Evolutionary conservation across 805 yeast species (phyloP), one percentile per base, ranked within the genome.

Genomic region (Metschnikowia aberdeeniae): DNA sequence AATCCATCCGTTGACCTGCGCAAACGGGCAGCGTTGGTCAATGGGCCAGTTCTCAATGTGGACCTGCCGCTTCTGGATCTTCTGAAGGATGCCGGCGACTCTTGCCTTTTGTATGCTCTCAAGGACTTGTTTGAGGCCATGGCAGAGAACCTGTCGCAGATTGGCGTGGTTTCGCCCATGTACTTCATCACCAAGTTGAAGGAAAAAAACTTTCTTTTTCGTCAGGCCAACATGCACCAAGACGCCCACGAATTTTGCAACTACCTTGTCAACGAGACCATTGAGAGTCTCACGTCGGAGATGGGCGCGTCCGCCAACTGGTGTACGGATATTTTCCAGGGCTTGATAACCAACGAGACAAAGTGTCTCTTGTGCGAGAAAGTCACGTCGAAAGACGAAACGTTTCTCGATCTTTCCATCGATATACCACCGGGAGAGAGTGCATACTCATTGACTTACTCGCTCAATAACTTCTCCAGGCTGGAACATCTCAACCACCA

Each of bases 161-260:
- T 78, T 1, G 98, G 98, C 4, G 87, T 93, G 1, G 90, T 89
- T 0, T 86, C 96, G 1, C 97, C 98, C 0, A 69, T 73, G 26
- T 76, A 78, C 54, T 76, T 93, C 40, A 78, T 93, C 36, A 84
- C 81, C 37, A 83, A 84, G 43, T 70, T 92, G 44, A 92, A 89
- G 62, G 77, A 77, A 45, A 90, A 87, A 53, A 93, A 92, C 61
- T 86, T 82, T 55, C 69, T 92, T 56, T 93, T 93, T 63, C 73
- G 96, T 50, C 84, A 89, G 46, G 82, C 86, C 35, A 70, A 70
- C 53, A 90, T 89, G 96, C 99, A 93, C 62, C 99, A 93, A 61
- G 99, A 93, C 70, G 97, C 98, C 5, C 99, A 93, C 65, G 99
- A 93, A 66, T 93, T 93, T 64, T 75, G 90, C 60, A 92, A 90